phyloP scores from a whole-genome alignment of 495 filamentous ascomycete genomes.

The Hyaloscypha bicolor region DNA sequence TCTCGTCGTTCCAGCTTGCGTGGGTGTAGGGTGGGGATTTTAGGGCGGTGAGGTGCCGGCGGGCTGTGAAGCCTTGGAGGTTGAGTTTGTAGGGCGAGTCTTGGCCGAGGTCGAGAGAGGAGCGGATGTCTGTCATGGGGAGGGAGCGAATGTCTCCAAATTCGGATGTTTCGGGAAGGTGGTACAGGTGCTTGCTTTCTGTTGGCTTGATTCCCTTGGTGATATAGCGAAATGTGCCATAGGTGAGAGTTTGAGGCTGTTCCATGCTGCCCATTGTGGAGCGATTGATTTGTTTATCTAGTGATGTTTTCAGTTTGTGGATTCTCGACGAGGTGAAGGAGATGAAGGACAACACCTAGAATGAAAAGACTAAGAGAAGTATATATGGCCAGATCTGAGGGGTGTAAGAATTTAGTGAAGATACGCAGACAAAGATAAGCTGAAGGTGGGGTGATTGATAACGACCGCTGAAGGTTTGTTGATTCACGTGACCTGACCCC shows the following conservation, averaged over 20 bases:
- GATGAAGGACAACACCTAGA: too few relatives aligned
- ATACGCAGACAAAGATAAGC: too few relatives aligned
- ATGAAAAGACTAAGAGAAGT: too few relatives aligned
- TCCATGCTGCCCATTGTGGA: background rate
- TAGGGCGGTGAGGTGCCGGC: conserved; percentile 15
- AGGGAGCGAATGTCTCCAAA: conserved; percentile 19
- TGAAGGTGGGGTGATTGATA: too few relatives aligned
- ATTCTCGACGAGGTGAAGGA: too few relatives aligned
- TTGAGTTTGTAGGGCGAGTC: conserved; percentile 8
- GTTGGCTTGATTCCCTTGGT: background rate
- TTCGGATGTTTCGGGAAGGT: conserved; percentile 20
- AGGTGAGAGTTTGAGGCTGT: background rate
- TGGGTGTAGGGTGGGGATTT: conserved; percentile 16
- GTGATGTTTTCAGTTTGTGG: too few relatives aligned
- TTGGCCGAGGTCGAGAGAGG: conserved; percentile 7
- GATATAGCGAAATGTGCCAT: conserved; percentile 11
- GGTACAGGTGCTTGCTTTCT: conserved; percentile 9
- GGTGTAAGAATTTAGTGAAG: too few relatives aligned
- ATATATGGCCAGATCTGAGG: too few relatives aligned
- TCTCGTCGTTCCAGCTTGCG: conserved; percentile 15
- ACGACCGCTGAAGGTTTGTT: too few relatives aligned
- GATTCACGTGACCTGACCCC: too few relatives aligned
- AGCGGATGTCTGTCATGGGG: conserved; percentile 15
- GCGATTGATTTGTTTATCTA: background rate
- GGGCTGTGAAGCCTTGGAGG: conserved; percentile 27